Evolutionary conservation across 352 stramenopile species (phyloP), one percentile per base, ranked within the genome.

Genomic region (Phytophthora ramorum): DNA sequence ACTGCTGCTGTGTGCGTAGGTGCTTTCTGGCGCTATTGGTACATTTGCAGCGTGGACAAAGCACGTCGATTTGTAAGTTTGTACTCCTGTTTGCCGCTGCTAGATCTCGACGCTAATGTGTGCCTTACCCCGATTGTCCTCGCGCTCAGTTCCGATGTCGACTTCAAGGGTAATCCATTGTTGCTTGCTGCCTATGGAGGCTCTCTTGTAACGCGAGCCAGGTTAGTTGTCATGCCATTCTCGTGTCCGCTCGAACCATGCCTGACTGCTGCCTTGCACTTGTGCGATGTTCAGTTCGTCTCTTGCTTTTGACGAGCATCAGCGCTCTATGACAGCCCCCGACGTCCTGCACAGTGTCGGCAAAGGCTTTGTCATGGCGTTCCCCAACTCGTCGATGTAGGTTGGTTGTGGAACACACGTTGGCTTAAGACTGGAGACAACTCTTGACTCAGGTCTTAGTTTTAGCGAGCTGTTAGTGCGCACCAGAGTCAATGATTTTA

Each of bases 281-380:
- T 63, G 37, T 30, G 53, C n/a, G 22, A 17, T 17, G 40, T 60
- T 26, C 50, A 92, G 87, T 35, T 70, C 81, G 1, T 50, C 65
- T 14, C 58, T 88, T 50, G 89, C 91, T n/a, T 97, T 96, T 65
- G 60, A 69, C 7, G 32, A 64, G 47, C 81, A 96, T 49, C 56
- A 77, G 17, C 87, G 91, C 16, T 81, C 84, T 16, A 97, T 95
- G 84, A 97, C 90, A 7, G 80, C 91, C 0, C 89, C 91, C 0
- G 91, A 97, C 56, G 70, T 96, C 16, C 75, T 97, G 50, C 71
- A 87, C 30, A 75, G 68, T 34, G 61, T 95, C 40, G 73, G 77
- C 50, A 85, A 89, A 63, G 82, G 74, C 46, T 92, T 93, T 53
- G 50, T 63, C 26, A 73, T 66, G 7, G 77, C 71, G 9, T 89